Conservation (phyloP, 2,329 filamentous ascomycete species). For the Sporothrix humicola region DNA sequence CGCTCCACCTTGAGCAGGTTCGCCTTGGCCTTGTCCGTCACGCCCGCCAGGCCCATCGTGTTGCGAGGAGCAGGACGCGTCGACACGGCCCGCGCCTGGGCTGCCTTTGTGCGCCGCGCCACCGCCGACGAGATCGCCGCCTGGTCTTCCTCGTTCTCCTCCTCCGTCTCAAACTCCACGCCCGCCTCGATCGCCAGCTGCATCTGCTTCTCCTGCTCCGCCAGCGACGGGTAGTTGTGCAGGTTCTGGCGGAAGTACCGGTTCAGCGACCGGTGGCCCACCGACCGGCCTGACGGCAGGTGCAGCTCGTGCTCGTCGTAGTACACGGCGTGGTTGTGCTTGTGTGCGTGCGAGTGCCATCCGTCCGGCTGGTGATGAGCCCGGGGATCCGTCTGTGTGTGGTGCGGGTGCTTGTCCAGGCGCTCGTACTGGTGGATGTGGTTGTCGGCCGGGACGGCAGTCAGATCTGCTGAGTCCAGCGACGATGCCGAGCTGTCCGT, state of each 20-base stretch:
- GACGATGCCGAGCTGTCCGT: slow-evolving; percentile 92
- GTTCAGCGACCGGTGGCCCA: slow-evolving; percentile 86
- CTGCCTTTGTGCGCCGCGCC: neutral
- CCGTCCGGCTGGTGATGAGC: slow-evolving; percentile 77
- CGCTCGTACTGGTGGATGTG: slow-evolving; percentile 74
- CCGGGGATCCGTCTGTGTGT: slow-evolving; percentile 72
- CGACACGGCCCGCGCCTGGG: slow-evolving; percentile 26
- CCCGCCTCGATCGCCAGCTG: slow-evolving; percentile 37
- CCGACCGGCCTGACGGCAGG: slow-evolving; percentile 84
- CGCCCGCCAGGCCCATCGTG: slow-evolving; percentile 34
- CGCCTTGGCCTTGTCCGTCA: slow-evolving; percentile 34
- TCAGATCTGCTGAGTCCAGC: slow-evolving; percentile 82
- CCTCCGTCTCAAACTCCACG: slow-evolving; percentile 26
- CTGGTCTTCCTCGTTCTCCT: slow-evolving; percentile 16
- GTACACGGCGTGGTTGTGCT: slow-evolving; percentile 76
- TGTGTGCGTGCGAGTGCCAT: slow-evolving; percentile 82
- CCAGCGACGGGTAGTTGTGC: slow-evolving; percentile 77
- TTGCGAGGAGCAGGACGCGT: slow-evolving; percentile 34
- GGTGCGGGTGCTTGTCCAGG: slow-evolving; percentile 74
- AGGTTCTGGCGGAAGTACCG: slow-evolving; percentile 94
- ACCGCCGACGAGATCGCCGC: slow-evolving; percentile 8
- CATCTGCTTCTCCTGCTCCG: slow-evolving; percentile 56
- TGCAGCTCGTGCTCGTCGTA: slow-evolving; percentile 94
- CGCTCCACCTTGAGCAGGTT: slow-evolving; percentile 34
- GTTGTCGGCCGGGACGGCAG: slow-evolving; percentile 76